Base-by-base conservation (phyloP, 495 filamentous ascomycete genomes). In the Polyplosphaeria fusca region DNA sequence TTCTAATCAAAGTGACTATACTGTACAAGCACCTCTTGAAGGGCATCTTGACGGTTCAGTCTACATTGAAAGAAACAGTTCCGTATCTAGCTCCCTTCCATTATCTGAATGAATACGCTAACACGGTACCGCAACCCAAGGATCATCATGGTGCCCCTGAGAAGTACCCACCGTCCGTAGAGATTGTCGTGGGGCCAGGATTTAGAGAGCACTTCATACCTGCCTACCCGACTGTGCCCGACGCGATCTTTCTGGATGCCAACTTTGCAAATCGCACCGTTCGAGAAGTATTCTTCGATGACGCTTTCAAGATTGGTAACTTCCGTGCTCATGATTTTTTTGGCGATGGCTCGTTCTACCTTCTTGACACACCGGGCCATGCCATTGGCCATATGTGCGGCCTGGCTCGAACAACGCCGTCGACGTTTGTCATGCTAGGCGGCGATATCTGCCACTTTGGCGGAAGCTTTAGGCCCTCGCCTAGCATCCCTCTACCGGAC, bases 351-450 rank as follows among this genome's bases (percentile, higher is more conserved):
- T 76, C 74, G 18, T 76, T 82, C 45, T 80, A 79, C 66, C 69
- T 82, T 28, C 70, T 83, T 24, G 72, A 80, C 55, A 60, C 75
- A 0, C 77, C 79, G 1, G 80, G 80, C 23, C 80, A 82, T 46
- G 70, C 74, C n/a, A 66, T 77, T 32, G 80, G 81, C 0, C 80
- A 84, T 56, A 70, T 81, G 5, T 75, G 74, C 52, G 80, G 60
- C 2, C 65, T 84, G 4, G 80, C 77, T 9, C 68, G 79, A 3
- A 76, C 76, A n/a, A 78, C 75, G 58, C 60, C 70, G 0, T 72
- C 76, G 25, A 76, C 73, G 9, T 82, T 78, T 53, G 67, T 82
- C 55, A 68, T 81, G 12, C 67, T 83, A 63, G 77, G 73, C 5
- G 80, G 78, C 11, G 80, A 83, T 55, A 66, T 69, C 3, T 73